A percentile compares a stretch with the other conserved stretches of the same genome.
phyloP scores from a whole-genome alignment of 805 yeast genomes.

The Wickerhamiella dianesei region DNA sequence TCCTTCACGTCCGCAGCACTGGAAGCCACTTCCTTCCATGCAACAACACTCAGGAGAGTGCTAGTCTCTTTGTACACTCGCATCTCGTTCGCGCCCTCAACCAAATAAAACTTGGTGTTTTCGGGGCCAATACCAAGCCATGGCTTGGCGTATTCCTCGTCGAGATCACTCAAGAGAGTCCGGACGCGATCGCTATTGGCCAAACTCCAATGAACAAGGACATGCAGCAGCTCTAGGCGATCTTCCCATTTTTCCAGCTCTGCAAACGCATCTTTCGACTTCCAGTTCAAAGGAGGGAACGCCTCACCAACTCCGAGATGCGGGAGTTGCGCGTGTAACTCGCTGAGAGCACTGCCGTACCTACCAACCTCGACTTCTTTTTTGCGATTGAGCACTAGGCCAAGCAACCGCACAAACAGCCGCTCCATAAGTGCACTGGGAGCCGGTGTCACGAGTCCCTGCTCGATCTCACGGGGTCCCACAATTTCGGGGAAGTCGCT shows the following conservation, averaged over 20 bases:
- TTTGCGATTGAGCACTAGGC: slow-evolving; percentile 29
- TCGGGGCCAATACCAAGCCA: slow-evolving; percentile 18
- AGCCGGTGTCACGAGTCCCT: slow-evolving; percentile 20
- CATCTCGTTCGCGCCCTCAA: slow-evolving; percentile 23
- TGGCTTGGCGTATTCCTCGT: slow-evolving; percentile 13
- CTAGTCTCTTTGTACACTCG: slow-evolving; percentile 25
- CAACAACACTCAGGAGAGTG: slow-evolving; percentile 21
- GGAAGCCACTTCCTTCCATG: slow-evolving; percentile 27
- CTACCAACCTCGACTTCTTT: slow-evolving; percentile 28
- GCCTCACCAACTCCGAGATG: slow-evolving; percentile 20
- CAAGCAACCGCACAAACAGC: slow-evolving; percentile 24
- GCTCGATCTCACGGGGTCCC: slow-evolving; percentile 32
- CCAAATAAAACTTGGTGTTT: slow-evolving; percentile 17
- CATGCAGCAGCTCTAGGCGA: slow-evolving; percentile 24
- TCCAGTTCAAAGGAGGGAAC: slow-evolving; percentile 21
- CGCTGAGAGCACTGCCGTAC: slow-evolving; percentile 28
- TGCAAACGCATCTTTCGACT: slow-evolving; percentile 19
- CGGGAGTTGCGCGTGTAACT: slow-evolving; percentile 22
- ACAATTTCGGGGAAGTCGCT: slow-evolving; percentile 23
- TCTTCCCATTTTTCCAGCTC: slow-evolving; percentile 23
- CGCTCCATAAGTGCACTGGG: slow-evolving; percentile 19
- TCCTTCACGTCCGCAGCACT: slow-evolving; percentile 17
- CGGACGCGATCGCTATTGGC: slow-evolving; percentile 21
- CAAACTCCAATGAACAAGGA: slow-evolving; percentile 25
- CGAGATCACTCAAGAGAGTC: slow-evolving; percentile 11